phyloP scores from a whole-genome alignment of 352 stramenopile species.

The Pythium insidiosum region DNA sequence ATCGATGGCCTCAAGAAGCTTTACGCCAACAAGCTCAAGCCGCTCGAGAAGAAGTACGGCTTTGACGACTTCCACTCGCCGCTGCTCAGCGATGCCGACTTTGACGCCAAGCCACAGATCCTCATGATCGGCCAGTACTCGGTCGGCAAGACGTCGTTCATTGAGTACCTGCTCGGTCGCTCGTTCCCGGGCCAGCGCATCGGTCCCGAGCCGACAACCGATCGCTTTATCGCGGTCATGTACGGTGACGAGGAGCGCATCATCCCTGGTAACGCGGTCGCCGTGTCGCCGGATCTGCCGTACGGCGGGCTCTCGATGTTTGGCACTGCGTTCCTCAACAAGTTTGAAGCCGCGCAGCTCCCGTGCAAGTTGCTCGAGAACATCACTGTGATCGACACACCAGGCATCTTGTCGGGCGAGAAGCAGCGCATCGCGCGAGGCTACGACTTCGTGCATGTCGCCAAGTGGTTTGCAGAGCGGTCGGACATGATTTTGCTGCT shows the following conservation, averaged over 20 bases:
- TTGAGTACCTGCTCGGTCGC: constrained; percentile 93
- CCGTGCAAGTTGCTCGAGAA: constrained; percentile 90
- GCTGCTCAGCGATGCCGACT: constrained; percentile 91
- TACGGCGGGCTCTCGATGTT: constrained; percentile 94
- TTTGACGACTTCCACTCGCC: constrained; percentile 93
- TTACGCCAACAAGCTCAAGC: constrained; percentile 66
- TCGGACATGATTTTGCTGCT: constrained; percentile 97
- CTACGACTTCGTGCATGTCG: constrained; percentile 95
- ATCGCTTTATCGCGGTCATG: constrained; percentile 98
- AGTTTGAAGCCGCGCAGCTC: constrained; percentile 96
- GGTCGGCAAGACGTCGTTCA: constrained; percentile 98
- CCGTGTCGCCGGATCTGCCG: constrained; percentile 91
- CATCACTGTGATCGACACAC: constrained; percentile 97
- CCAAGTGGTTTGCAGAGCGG: constrained; percentile 92
- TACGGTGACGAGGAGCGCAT: constrained; percentile 94
- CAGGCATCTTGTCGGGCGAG: constrained; percentile 97
- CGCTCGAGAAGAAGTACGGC: constrained; percentile 88
- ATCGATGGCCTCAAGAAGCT: constrained; percentile 79
- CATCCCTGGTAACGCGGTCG: constrained; percentile 96
- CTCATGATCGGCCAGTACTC: constrained; percentile 98
- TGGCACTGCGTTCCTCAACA: constrained; percentile 97
- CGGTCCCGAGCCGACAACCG: constrained; percentile 97
- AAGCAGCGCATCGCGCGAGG: constrained; percentile 96
- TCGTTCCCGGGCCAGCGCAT: constrained; percentile 97
- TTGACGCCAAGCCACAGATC: constrained; percentile 97